Base-by-base conservation (phyloP, 2,329 filamentous ascomycete genomes). In the Dichotomopilus funicola region DNA sequence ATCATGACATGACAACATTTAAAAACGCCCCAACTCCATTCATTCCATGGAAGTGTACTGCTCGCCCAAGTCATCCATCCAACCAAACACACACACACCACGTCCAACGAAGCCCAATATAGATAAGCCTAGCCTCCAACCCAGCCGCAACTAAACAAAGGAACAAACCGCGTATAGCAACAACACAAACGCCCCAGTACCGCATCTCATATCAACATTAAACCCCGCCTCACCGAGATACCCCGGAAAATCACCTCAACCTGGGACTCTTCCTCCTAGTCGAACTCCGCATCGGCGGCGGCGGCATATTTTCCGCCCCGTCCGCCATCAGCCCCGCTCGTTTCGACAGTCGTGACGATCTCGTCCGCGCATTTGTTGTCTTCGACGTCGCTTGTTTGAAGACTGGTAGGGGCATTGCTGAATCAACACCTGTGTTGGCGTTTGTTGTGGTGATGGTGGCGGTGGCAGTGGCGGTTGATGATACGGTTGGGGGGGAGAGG, bases 221-320 rank as follows among this genome's bases (percentile, higher is more conserved):
- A 42, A 3, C 40, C 12, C 12, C 12, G 6, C 6, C 6, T 10
- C 10, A 3, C 6, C 7, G 5, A 42, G 40, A 42, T 31, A n/a
- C 31, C 42, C 34, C 41, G 35, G 5, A 48, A 13, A 1, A 34
- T 36, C 6, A 40, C 11, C 40, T 58, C 55, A 81, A 64, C 54
- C 80, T 68, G 3, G 80, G 78, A 60, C 80, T 82, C 72, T 82
- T 82, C 66, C 80, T 76, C 67, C 75, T 75, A 54, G 73, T 70
- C 34, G 72, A 59, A 50, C 76, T 75, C 65, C 76, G 75, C 66
- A 77, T 71, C n/a, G 71, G 69, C 49, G 68, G 59, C 6, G 72
- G 72, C 40, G 77, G 74, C 55, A 78, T 58, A 56, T 82, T 82
- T 67, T 82, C 79, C 44, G 76, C 68, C 6, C 78, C 79, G 48